These are phyloP conservation scores for Candida sojae DNA, from an alignment of 1,139 yeast species.

Conservation along the genomic window DNA sequence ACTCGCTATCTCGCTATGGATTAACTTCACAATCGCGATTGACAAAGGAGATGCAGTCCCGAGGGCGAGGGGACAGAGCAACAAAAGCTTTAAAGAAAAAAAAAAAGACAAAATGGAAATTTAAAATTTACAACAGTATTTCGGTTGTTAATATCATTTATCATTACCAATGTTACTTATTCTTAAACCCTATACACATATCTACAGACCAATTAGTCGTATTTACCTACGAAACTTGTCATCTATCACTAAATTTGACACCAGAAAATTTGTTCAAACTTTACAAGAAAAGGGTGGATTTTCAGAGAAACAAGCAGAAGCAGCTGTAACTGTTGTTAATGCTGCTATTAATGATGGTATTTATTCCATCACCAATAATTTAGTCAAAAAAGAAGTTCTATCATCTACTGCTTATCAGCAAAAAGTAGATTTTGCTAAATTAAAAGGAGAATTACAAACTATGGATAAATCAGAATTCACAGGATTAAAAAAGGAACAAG, in stretches of 20 bases:
- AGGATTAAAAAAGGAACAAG: slow-evolving; percentile 83
- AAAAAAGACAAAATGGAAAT: background rate
- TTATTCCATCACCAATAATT: slow-evolving; percentile 67
- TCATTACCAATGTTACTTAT: background rate
- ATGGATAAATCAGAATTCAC: slow-evolving; percentile 87
- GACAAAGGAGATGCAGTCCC: too few relatives aligned
- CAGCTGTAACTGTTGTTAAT: slow-evolving; percentile 74
- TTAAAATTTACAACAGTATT: background rate
- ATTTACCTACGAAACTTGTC: slow-evolving; percentile 19
- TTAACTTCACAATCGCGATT: background rate
- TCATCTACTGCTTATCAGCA: slow-evolving; percentile 90
- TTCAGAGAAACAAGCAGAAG: slow-evolving; percentile 73
- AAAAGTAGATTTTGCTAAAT: slow-evolving; percentile 92
- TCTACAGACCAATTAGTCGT: background rate
- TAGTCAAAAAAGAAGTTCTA: slow-evolving; percentile 80
- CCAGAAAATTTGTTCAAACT: slow-evolving; percentile 71
- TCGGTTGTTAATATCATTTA: background rate
- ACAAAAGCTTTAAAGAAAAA: background rate
- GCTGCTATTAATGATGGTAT: slow-evolving; percentile 84
- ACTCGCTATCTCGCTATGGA: background rate
- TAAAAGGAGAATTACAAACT: slow-evolving; percentile 86
- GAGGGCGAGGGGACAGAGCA: too few relatives aligned
- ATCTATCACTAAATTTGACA: slow-evolving; percentile 64
- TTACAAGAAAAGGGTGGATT: slow-evolving; percentile 72
- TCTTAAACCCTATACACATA: background rate